These are phyloP conservation scores for Handroanthus guayacan DNA, from an alignment of 257 asterid species.

Conservation along the genomic window DNA sequence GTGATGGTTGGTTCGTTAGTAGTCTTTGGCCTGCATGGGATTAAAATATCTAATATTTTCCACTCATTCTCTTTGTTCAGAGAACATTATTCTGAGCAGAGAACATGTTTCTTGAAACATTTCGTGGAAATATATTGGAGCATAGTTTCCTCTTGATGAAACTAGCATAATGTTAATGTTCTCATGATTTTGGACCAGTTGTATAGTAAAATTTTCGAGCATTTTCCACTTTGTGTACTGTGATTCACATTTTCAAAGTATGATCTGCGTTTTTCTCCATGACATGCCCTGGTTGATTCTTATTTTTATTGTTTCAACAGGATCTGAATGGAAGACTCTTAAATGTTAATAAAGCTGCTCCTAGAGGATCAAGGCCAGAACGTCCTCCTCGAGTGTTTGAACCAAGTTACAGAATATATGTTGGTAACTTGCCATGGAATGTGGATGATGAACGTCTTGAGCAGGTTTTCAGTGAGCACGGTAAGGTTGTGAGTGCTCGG, in stretches of 20 bases:
- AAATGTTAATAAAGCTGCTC: constrained; percentile 85
- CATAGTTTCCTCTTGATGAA: too few relatives aligned
- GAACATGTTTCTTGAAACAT: too few relatives aligned
- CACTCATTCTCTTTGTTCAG: neutral
- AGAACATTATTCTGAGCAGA: neutral
- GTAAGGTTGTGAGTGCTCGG: constrained; percentile 80
- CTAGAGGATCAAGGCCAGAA: constrained; percentile 79
- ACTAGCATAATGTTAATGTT: too few relatives aligned
- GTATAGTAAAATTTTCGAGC: too few relatives aligned
- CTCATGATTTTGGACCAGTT: too few relatives aligned
- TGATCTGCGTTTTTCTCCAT: neutral
- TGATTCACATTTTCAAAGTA: too few relatives aligned
- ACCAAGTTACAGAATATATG: constrained; percentile 67
- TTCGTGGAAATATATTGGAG: too few relatives aligned
- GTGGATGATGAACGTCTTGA: constrained; percentile 73
- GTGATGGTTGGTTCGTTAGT: neutral
- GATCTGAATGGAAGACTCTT: constrained; percentile 75
- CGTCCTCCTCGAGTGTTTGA: constrained; percentile 67
- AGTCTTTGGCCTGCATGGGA: neutral
- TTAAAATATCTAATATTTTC: neutral
- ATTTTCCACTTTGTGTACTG: too few relatives aligned
- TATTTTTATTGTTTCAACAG: constrained; percentile 49
- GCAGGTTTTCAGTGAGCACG: constrained; percentile 81
- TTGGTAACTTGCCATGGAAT: constrained; percentile 92
- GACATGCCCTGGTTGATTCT: neutral